Evolutionary conservation across 1,284 basidiomycete species (phyloP).

Genomic region (Irpex sp.): DNA sequence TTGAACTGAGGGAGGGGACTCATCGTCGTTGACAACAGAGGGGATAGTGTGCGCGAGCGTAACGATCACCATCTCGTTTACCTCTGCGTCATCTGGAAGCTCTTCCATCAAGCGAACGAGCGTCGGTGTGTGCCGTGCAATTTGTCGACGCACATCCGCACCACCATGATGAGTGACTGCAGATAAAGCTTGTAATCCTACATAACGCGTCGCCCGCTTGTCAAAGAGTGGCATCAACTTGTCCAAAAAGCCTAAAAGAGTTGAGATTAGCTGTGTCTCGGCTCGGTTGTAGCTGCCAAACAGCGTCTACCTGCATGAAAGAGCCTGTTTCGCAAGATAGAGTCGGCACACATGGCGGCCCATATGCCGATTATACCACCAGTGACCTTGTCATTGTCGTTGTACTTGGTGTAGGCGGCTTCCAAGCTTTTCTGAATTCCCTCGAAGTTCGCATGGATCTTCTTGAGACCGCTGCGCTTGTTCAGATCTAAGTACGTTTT

Average conservation of each 20-base stretch:
- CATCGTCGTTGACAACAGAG: constrained; percentile 38
- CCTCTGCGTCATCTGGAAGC: constrained; percentile 43
- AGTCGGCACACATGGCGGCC: constrained; percentile 59
- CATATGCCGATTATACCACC: constrained; percentile 60
- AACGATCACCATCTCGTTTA: constrained; percentile 48
- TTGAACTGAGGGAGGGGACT: constrained; percentile 20
- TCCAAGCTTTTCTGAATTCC: constrained; percentile 47
- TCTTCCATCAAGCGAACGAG: constrained; percentile 45
- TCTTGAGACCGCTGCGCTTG: constrained; percentile 55
- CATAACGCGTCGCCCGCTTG: constrained; percentile 39
- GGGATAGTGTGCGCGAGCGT: constrained; percentile 51
- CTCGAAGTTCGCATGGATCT: constrained; percentile 53
- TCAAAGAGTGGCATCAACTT: constrained; percentile 53
- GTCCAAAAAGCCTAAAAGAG: constrained; percentile 42
- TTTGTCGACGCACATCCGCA: constrained; percentile 40
- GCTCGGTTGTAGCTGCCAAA: background rate
- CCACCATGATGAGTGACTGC: constrained; percentile 64
- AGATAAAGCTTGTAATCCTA: constrained; percentile 51
- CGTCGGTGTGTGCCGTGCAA: constrained; percentile 35
- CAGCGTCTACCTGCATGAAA: constrained; percentile 44
- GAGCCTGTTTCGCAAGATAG: constrained; percentile 53
- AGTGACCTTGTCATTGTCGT: constrained; percentile 23
- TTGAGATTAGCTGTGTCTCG: background rate
- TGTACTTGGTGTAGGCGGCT: constrained; percentile 19
- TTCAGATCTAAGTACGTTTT: constrained; percentile 40